Evolutionary conservation across 2,329 filamentous ascomycete species (phyloP).

Genomic region (Dothidotthia symphoricarpi): DNA sequence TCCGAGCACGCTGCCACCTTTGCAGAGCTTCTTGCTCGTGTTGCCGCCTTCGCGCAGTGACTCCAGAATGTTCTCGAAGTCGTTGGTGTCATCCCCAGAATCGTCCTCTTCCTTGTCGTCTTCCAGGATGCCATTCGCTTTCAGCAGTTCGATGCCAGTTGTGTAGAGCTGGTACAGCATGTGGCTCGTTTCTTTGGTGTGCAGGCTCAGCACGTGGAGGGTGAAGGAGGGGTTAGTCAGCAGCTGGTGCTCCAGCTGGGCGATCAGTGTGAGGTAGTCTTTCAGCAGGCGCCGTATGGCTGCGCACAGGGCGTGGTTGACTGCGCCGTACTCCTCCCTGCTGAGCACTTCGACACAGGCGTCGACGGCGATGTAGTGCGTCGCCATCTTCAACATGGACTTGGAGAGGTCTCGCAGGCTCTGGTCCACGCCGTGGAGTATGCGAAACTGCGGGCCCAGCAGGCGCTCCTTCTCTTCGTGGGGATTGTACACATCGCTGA

Average conservation of each 20-base stretch:
- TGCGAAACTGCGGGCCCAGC: constrained; percentile 75
- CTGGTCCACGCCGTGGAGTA: constrained; percentile 81
- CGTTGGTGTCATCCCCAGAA: constrained; percentile 71
- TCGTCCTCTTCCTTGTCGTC: constrained; percentile 65
- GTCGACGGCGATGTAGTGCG: constrained; percentile 87
- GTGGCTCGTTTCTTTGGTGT: constrained; percentile 84
- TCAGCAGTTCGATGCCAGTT: constrained; percentile 73
- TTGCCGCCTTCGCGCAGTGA: constrained; percentile 84
- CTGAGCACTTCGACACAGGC: constrained; percentile 94
- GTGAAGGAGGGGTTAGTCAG: constrained; percentile 87
- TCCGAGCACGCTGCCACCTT: constrained; percentile 92
- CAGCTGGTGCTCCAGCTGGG: constrained; percentile 90
- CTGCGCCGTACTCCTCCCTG: constrained; percentile 85
- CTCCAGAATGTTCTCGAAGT: constrained; percentile 91
- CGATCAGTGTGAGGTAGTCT: constrained; percentile 89
- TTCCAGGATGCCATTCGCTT: constrained; percentile 82
- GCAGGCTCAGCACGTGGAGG: constrained; percentile 86
- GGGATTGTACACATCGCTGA: constrained; percentile 77
- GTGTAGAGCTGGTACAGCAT: constrained; percentile 89
- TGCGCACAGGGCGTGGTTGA: constrained; percentile 95
- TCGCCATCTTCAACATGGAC: constrained; percentile 91
- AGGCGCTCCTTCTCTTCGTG: constrained; percentile 82
- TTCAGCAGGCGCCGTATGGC: constrained; percentile 87
- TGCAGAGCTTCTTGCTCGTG: constrained; percentile 86
- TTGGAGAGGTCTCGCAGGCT: constrained; percentile 83